A percentile compares a stretch with the other conserved stretches of the same genome.
Evolutionary conservation across 2,329 filamentous ascomycete genomes (phyloP).

Genomic region (Laburnicola sp.): DNA sequence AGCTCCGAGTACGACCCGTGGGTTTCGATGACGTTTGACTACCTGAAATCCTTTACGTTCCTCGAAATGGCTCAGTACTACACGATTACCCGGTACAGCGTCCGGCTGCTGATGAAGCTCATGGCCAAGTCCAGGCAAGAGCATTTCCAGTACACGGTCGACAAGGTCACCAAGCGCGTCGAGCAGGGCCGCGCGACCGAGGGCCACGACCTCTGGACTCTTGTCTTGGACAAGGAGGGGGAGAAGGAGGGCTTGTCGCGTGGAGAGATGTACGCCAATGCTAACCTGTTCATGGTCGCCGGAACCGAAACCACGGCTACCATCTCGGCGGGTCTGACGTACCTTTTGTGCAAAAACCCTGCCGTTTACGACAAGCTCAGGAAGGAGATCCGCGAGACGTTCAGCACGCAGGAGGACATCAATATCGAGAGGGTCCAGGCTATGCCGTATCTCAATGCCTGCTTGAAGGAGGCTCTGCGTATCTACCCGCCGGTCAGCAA

Average conservation of each 20-base stretch:
- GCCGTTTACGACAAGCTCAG: slow-evolving; percentile 29
- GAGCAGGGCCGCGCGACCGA: slow-evolving; percentile 28
- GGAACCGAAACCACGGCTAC: slow-evolving; percentile 53
- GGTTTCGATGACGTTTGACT: slow-evolving; percentile 35
- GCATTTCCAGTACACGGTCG: slow-evolving; percentile 25
- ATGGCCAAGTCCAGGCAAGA: slow-evolving; percentile 15
- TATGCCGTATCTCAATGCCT: slow-evolving; percentile 45
- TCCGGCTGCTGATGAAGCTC: slow-evolving; percentile 7
- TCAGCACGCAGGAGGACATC: slow-evolving; percentile 38
- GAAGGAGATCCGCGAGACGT: slow-evolving; percentile 35
- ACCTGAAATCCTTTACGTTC: slow-evolving; percentile 16
- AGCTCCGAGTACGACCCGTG: slow-evolving; percentile 37
- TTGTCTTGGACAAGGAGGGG: slow-evolving; percentile 42
- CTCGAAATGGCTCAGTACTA: slow-evolving; percentile 18
- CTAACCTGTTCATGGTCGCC: slow-evolving; percentile 46
- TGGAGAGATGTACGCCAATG: slow-evolving; percentile 47
- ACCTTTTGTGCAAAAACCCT: slow-evolving; percentile 37
- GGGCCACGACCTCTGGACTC: slow-evolving; percentile 47
- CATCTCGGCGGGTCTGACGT: slow-evolving; percentile 45
- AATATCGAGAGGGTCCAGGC: slow-evolving; percentile 32
- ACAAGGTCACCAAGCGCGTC: slow-evolving; percentile 35
- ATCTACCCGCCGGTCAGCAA: slow-evolving; percentile 48
- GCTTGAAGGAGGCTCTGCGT: slow-evolving; percentile 48
- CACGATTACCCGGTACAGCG: slow-evolving; percentile 7
- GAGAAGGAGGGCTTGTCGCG: slow-evolving; percentile 21